Evolutionary conservation across 257 asterid species (phyloP), one percentile per base, ranked within the genome.

Genomic region (Solanum corneliomulleri): DNA sequence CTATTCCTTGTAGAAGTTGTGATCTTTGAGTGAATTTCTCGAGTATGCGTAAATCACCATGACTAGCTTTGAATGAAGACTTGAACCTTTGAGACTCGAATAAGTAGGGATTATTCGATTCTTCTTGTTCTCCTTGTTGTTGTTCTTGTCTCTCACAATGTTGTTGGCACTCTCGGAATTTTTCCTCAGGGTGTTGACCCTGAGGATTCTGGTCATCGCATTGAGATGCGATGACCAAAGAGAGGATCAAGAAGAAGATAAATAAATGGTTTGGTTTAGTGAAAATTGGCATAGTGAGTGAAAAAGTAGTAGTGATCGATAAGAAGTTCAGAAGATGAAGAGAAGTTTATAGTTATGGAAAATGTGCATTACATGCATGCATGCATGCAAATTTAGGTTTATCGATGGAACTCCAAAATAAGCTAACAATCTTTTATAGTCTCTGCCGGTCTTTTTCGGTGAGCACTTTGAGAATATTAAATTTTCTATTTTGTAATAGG

Each of bases 1-100:
- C 93, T 52, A 93, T 89, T 66, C 93, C 95, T 35, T 44, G 39
- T 10, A 90, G 89, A 64, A 93, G 90, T 29, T 89, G 90, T 0
- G 93, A 88, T 47, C 86, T 84, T 83, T 91, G 56, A 0, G 92
- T 85, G 83, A 93, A 91, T 56, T 91, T 87, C 29, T 88, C 85
- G 9, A 93, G 91, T 20, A 90, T 85, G 44, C 89, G 91, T 58
- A 91, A 88, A 31, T 87, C 84, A 3, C 95, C 94, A 33, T 88
- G 88, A 33, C 86, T 37, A 6, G 88, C 49, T 86, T 29, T 90
- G 71, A 71, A 87, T 86, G 83, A 81, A 1, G 92, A 42, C 41
- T 69, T 62, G 21, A 93, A 91, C 82, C 86, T 88, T 29, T 86
- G 87, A 5, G 86, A 87, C 21, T 87, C 87, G 87, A 91, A 90